Base-by-base conservation (phyloP, 306 rosid genomes). In the Malus sieversii region DNA sequence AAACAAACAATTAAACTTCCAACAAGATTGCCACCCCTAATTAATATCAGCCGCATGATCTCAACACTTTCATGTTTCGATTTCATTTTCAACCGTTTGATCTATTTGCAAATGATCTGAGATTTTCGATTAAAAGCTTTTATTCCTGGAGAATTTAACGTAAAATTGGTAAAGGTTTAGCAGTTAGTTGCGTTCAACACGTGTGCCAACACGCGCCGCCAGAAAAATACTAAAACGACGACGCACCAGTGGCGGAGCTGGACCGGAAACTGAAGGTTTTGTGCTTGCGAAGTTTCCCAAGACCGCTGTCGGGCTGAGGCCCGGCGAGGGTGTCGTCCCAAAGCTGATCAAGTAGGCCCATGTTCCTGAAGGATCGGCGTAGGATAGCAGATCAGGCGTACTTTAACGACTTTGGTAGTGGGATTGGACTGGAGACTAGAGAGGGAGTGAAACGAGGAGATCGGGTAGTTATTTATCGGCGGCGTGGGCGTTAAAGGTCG, bases 271-370 rank as follows among this genome's bases (percentile, higher is more conserved):
- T 18, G 78, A 86, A 80, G 57, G 89, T 35, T 32, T 84, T 78
- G 22, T 84, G 80, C 80, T 89, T 95, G 15, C 98, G 90, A 32
- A 95, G 97, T 84, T 89, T 95, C 52, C 97, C 92, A 12, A 92
- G 97, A 40, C 97, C 98, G 71, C 70, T 76, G 4, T 95, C 98
- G 75, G 97, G 98, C 58, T 35, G 77, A 29, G 98, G 98, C 0
- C 98, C 98, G 61, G 97, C 98, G 2, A 95, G 86, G 77, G 98
- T 95, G 77, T 92, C 97, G 63, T 95, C 98, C 98, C 98, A 95
- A 52, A 95, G 90, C 78, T 95, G 97, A 73, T 95, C 98, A 12
- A 95, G 97, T 15, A 95, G 82, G 61, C 96, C 86, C 98, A 95
- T 95, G 68, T 18, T 22, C 45, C 33, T 0, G 9, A 10, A 13